phyloP scores from a whole-genome alignment of 2,329 filamentous ascomycete species.

The Pyrenochaeta sp. region DNA sequence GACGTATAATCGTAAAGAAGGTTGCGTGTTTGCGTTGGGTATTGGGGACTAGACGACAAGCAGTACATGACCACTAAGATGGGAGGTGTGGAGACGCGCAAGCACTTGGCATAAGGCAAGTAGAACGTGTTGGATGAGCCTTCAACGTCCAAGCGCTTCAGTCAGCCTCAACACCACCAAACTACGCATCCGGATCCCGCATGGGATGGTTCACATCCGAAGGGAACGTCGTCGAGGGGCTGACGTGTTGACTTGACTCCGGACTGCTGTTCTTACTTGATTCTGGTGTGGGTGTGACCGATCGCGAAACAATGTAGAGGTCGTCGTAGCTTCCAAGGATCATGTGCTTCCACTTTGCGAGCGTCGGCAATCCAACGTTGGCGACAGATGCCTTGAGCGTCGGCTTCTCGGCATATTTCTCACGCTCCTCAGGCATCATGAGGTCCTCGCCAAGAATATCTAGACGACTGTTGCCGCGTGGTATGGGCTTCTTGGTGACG shows the following conservation, averaged over 20 bases:
- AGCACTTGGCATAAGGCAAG: slow-evolving; percentile 10
- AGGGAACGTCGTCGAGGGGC: slow-evolving; percentile 44
- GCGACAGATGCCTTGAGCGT: slow-evolving; percentile 58
- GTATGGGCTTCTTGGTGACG: slow-evolving; percentile 57
- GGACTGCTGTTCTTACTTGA: slow-evolving; percentile 51
- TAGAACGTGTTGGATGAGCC: slow-evolving; percentile 18
- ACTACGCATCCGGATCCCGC: slow-evolving; percentile 24
- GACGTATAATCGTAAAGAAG: slow-evolving; percentile 14
- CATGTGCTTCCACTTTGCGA: slow-evolving; percentile 57
- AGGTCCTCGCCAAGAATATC: slow-evolving; percentile 58
- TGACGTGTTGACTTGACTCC: slow-evolving; percentile 49
- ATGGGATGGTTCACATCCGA: slow-evolving; percentile 35
- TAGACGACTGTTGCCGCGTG: slow-evolving; percentile 55
- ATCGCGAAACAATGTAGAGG: slow-evolving; percentile 59
- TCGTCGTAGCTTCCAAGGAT: slow-evolving; percentile 57
- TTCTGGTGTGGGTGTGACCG: slow-evolving; percentile 43
- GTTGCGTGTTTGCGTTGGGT: not conserved
- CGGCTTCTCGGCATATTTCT: slow-evolving; percentile 53
- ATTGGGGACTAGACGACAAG: slow-evolving; percentile 2
- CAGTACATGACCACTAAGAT: slow-evolving; percentile 10
- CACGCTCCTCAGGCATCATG: slow-evolving; percentile 42
- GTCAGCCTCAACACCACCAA: slow-evolving; percentile 2
- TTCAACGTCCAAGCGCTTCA: slow-evolving; percentile 10
- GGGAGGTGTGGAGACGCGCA: not conserved
- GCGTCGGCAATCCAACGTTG: slow-evolving; percentile 56